Percentiles rank a stretch among this genome's conserved stretches.
These are phyloP conservation scores for Aspergillus coremiiformis DNA, from an alignment of 495 filamentous ascomycete genomes.

Conservation along the genomic window DNA sequence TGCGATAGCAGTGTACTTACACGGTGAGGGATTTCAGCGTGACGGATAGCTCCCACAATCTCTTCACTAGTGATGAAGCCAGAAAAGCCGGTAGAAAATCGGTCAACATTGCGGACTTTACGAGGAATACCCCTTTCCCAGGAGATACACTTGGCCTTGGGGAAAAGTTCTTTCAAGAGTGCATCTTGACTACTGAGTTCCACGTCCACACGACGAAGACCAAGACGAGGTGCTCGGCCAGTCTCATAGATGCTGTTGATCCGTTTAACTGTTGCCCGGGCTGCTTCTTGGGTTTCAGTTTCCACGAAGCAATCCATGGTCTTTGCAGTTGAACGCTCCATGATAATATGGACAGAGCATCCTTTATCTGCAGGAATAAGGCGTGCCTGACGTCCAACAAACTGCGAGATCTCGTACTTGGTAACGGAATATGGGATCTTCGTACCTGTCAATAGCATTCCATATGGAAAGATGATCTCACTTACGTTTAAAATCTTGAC, in stretches of 20 bases:
- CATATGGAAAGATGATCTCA: constrained; percentile 6
- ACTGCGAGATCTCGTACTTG: constrained; percentile 59
- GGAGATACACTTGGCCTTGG: constrained; percentile 52
- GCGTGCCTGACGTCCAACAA: constrained; percentile 59
- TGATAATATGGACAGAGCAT: constrained; percentile 70
- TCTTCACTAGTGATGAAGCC: constrained; percentile 67
- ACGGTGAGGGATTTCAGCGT: constrained; percentile 58
- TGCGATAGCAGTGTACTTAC: constrained; percentile 39
- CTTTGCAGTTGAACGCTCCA: constrained; percentile 72
- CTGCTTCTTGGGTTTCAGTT: constrained; percentile 48
- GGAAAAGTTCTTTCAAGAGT: constrained; percentile 63
- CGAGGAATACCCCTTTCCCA: constrained; percentile 50
- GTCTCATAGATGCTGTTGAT: constrained; percentile 37
- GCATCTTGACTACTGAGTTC: constrained; percentile 50
- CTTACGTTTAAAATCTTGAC: constrained; percentile 43
- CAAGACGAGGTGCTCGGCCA: constrained; percentile 49
- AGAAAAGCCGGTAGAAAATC: constrained; percentile 59
- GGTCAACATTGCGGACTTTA: constrained; percentile 33
- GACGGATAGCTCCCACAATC: constrained; percentile 56
- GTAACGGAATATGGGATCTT: constrained; percentile 65
- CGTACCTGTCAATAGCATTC: constrained; percentile 1
- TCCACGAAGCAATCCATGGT: constrained; percentile 73
- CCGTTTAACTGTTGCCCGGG: constrained; percentile 33
- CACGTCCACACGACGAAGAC: constrained; percentile 57
- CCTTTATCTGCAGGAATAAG: constrained; percentile 46